Evolutionary conservation across 306 rosid genomes (phyloP).

Genomic region (Lagenaria siceraria): DNA sequence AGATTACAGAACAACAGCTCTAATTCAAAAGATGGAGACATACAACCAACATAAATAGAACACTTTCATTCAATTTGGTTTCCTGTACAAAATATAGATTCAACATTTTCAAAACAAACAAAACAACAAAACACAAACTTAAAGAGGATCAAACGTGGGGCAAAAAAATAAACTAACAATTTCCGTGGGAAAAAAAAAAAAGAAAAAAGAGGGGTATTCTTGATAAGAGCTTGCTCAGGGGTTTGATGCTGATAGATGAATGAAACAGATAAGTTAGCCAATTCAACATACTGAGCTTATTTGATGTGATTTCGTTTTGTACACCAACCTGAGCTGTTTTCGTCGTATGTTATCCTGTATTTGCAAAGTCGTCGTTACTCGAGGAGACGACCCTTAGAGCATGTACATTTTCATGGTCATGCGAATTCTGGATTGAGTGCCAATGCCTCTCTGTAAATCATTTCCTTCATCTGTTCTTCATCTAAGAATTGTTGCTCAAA

Average conservation of each 20-base stretch:
- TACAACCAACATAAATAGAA: neutral
- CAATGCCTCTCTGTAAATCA: conserved; percentile 84
- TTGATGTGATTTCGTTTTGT: neutral
- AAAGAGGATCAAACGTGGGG: neutral
- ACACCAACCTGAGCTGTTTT: neutral
- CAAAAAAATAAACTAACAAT: neutral
- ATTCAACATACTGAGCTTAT: neutral
- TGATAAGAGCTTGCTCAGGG: neutral
- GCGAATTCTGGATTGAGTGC: conserved; percentile 68
- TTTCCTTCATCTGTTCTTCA: conserved; percentile 90
- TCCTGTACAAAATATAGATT: neutral
- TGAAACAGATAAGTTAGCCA: neutral
- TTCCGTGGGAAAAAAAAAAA: neutral
- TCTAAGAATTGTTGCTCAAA: conserved; percentile 69
- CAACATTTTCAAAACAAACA: neutral
- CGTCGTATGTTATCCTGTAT: neutral
- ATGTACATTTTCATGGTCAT: conserved; percentile 10
- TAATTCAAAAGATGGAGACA: neutral
- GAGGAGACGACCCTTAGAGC: neutral
- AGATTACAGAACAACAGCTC: neutral
- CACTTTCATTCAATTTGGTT: neutral
- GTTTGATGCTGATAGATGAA: neutral
- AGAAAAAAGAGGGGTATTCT: neutral
- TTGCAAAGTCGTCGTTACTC: neutral
- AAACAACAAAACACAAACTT: neutral